phyloP scores from a whole-genome alignment of 371 early-diverging fungal genomes.

The Chytridium lagenaria region DNA sequence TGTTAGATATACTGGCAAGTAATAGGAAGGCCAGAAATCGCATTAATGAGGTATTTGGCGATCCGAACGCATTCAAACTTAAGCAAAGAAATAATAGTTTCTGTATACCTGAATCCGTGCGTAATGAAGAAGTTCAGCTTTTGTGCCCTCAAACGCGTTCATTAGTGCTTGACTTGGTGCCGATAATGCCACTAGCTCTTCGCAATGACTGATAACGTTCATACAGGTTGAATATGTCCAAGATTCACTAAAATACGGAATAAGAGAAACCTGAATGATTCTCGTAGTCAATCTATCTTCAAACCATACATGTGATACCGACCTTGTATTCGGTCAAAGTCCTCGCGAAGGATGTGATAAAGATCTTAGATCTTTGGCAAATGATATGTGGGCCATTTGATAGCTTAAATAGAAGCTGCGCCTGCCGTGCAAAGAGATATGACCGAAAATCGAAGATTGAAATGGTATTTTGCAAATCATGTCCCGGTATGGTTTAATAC shows the following conservation, averaged over 20 bases:
- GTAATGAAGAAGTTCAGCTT: constrained; percentile 76
- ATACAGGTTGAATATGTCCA: constrained; percentile 84
- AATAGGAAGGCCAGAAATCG: no score
- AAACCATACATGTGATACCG: constrained; percentile 3
- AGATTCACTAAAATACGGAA: constrained; percentile 68
- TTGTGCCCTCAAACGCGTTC: constrained; percentile 70
- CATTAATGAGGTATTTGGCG: constrained; percentile 2
- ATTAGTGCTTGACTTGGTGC: constrained; percentile 46
- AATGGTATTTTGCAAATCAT: constrained; percentile 87
- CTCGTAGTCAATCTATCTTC: background rate
- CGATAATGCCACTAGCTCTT: constrained; percentile 62
- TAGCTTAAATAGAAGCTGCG: constrained; percentile 72
- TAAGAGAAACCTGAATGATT: constrained; percentile 46
- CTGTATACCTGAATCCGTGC: constrained; percentile 56
- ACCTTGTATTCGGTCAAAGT: constrained; percentile 75
- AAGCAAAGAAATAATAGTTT: no score
- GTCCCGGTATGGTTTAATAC: constrained; percentile 83
- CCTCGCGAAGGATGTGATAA: constrained; percentile 74
- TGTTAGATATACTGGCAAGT: no score
- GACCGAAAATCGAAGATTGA: constrained; percentile 93
- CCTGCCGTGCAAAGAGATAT: constrained; percentile 91
- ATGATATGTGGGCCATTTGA: constrained; percentile 69
- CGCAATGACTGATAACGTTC: constrained; percentile 78
- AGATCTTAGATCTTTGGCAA: constrained; percentile 72
- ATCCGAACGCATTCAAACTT: no score